phyloP scores from a whole-genome alignment of 495 filamentous ascomycete genomes.

The Achaetomiella virescens region DNA sequence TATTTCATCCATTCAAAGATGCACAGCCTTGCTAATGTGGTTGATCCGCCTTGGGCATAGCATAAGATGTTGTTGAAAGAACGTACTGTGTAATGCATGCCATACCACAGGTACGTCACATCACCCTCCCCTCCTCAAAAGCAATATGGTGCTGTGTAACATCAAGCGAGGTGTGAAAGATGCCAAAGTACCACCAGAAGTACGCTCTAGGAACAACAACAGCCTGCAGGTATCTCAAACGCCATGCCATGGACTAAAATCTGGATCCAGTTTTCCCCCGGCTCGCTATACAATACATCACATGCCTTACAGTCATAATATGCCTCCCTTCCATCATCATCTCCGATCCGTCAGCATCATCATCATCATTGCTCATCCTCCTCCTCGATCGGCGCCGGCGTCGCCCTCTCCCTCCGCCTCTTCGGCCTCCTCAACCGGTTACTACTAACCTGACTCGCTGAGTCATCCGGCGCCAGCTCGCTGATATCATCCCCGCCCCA shows the following conservation, averaged over 20 bases:
- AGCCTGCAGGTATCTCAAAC: not conserved
- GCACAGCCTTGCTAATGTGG: too few relatives aligned
- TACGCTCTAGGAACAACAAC: not conserved
- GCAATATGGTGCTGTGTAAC: too few relatives aligned
- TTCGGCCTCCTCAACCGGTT: constrained; percentile 65
- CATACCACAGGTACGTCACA: too few relatives aligned
- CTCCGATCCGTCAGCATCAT: not conserved
- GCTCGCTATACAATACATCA: not conserved
- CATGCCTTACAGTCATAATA: not conserved
- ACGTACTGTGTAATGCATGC: too few relatives aligned
- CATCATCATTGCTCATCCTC: constrained; percentile 40
- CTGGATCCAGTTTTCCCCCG: not conserved
- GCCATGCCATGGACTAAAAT: not conserved
- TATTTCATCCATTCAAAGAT: too few relatives aligned
- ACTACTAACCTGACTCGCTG: constrained; percentile 81
- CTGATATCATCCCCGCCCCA: constrained; percentile 63
- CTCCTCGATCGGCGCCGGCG: constrained; percentile 80
- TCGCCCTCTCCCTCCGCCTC: constrained; percentile 65
- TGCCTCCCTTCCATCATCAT: not conserved
- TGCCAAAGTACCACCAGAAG: too few relatives aligned
- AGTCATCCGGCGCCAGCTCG: constrained; percentile 68
- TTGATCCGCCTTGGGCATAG: too few relatives aligned
- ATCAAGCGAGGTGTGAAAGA: too few relatives aligned
- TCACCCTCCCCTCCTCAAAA: too few relatives aligned
- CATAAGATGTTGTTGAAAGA: too few relatives aligned